Conservation (phyloP, 2,329 filamentous ascomycete species). For the Alternaria consortialis region DNA sequence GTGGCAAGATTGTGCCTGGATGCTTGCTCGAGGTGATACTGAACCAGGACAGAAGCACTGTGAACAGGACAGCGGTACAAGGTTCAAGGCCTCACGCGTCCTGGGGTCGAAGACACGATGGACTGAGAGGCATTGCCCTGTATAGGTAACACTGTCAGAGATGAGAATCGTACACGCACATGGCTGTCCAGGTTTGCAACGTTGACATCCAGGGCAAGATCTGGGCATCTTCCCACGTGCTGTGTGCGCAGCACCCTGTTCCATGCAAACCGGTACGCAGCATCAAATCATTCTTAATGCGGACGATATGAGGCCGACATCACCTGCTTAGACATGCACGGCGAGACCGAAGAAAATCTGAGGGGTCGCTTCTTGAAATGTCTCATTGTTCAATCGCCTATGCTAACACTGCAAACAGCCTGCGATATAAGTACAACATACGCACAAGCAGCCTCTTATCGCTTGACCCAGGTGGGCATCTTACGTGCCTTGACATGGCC, state of each 20-base stretch:
- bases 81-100: slow-evolving; percentile 6
- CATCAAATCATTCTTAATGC: background rate
- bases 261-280: background rate
- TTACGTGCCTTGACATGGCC: slow-evolving; percentile 97
- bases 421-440: slow-evolving; percentile 34
- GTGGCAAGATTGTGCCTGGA: slow-evolving; percentile 14
- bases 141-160: background rate
- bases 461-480: slow-evolving; percentile 98
- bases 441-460: slow-evolving; percentile 53
- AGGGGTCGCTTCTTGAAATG: background rate
- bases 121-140: slow-evolving; percentile 1
- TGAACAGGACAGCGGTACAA: slow-evolving; percentile 9
- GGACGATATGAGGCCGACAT: background rate
- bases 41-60: slow-evolving; percentile 16
- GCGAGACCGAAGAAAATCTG: background rate
- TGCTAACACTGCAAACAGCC: slow-evolving; percentile 20
- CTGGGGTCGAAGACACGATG: background rate
- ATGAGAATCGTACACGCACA: slow-evolving; percentile 2
- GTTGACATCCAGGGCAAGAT: background rate
- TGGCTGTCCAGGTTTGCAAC: background rate
- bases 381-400: slow-evolving; percentile 22
- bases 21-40: slow-evolving; percentile 26
- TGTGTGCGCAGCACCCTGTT: background rate
- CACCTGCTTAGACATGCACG: background rate
- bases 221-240: background rate